These are phyloP conservation scores for Rutstroemia sp. DNA, from an alignment of 2,329 filamentous ascomycete species.

Conservation along the genomic window DNA sequence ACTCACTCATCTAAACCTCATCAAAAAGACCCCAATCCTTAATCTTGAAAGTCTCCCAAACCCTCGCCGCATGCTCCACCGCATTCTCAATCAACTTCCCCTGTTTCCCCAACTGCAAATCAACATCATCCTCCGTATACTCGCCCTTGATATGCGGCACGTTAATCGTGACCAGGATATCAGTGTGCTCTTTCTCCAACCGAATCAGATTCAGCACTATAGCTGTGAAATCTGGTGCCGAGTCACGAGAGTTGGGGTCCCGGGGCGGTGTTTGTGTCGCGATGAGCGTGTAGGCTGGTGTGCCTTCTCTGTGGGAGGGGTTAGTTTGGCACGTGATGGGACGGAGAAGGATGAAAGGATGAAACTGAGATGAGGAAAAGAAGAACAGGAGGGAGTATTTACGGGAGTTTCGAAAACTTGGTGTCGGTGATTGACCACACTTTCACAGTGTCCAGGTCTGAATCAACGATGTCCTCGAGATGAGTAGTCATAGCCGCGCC, in stretches of 20 bases:
- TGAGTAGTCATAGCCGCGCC: conserved; percentile 63
- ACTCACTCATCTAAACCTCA: conserved; percentile 21
- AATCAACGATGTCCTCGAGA: conserved; percentile 61
- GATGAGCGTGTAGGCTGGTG: conserved; percentile 61
- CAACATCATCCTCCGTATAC: conserved; percentile 66
- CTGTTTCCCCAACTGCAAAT: conserved; percentile 55
- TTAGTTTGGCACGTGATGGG: conserved; percentile 10
- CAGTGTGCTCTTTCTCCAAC: conserved; percentile 66
- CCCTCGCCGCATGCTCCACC: conserved; percentile 57
- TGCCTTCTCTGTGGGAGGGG: conserved; percentile 34
- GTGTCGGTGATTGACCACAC: conserved; percentile 60
- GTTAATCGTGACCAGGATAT: conserved; percentile 81
- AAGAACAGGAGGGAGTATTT: not conserved
- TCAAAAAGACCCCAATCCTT: conserved; percentile 68
- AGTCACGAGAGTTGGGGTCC: conserved; percentile 27
- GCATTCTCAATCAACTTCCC: conserved; percentile 62
- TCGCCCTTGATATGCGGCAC: conserved; percentile 74
- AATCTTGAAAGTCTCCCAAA: conserved; percentile 69
- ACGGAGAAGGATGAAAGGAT: conserved; percentile 5
- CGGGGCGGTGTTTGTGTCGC: conserved; percentile 50
- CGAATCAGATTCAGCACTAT: conserved; percentile 73
- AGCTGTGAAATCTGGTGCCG: conserved; percentile 52
- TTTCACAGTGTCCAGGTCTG: conserved; percentile 54
- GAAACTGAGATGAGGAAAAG: too few species aligned
- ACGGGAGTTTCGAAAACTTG: conserved; percentile 45